phyloP scores from a whole-genome alignment of 345 rosid genomes.

The Abelmoschus esculentus region DNA sequence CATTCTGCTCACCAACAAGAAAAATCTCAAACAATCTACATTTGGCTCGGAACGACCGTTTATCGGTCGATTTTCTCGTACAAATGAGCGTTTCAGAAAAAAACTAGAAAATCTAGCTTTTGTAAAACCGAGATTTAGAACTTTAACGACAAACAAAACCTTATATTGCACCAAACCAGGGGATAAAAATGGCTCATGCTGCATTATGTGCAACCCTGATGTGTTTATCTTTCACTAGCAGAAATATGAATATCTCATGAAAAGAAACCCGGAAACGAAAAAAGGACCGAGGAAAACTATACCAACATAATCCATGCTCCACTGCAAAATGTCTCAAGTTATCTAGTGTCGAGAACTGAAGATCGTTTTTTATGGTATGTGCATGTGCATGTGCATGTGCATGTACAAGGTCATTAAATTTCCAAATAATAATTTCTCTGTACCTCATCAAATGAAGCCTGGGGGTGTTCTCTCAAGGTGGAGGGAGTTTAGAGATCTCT shows the following conservation, averaged over 20 bases:
- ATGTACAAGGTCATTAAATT: slow-evolving; percentile 9
- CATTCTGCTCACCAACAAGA: too few species aligned
- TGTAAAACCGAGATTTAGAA: too few species aligned
- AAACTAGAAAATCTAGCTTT: too few species aligned
- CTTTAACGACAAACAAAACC: too few species aligned
- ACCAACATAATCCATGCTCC: slow-evolving; percentile 10
- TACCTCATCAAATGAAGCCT: background rate
- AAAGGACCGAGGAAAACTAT: background rate
- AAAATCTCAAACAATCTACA: too few species aligned
- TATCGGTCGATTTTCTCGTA: too few species aligned
- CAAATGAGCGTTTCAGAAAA: too few species aligned
- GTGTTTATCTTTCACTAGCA: slow-evolving; percentile 8
- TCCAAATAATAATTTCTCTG: background rate
- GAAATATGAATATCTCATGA: slow-evolving; percentile 13
- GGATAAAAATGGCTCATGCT: background rate
- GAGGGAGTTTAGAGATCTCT: slow-evolving; percentile 58
- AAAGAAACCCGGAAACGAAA: background rate
- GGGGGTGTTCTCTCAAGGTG: slow-evolving; percentile 14
- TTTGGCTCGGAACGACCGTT: too few species aligned
- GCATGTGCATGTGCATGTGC: slow-evolving; percentile 10
- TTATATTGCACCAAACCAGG: slow-evolving; percentile 7
- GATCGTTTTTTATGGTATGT: slow-evolving; percentile 5
- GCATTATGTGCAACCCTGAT: background rate
- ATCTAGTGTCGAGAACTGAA: background rate
- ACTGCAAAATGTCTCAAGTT: background rate